Evolutionary conservation across 2,329 filamentous ascomycete species (phyloP), one percentile per base, ranked within the genome.

Genomic region (Sporothrix phasma): DNA sequence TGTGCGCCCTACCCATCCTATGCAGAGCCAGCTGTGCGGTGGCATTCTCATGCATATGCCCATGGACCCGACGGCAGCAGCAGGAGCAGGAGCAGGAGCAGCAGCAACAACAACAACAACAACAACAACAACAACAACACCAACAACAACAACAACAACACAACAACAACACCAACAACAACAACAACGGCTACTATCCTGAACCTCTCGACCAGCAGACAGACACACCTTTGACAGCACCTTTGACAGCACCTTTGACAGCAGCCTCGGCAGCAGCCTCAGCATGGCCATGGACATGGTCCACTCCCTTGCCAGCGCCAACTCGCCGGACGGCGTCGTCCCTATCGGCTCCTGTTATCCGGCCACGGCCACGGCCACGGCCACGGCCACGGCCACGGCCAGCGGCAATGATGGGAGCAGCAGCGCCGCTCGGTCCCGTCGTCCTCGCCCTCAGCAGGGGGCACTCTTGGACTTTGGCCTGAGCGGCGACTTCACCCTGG

Each of bases 41-140:
- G 74, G 73, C 19, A 65, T 72, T n/a, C 68, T 71, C 5, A 41
- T 73, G 24, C 66, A 66, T 11, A 68, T 70, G 5, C 71, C 73
- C 13, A 63, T 69, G 0, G 51, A 65, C 39, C 8, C 37, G n/a
- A n/a, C n/a, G n/a, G n/a, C n/a, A n/a, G n/a, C 24, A 8, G n/a
- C 22, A 13, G n/a, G 17, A 43, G 34, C 29, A 7, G 59, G 62
- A 47, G 3, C n/a, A n/a, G n/a, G n/a, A n/a, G n/a, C n/a, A n/a
- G n/a, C n/a, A n/a, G n/a, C n/a, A n/a, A n/a, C n/a, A n/a, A n/a
- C n/a, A n/a, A n/a, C n/a, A n/a, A n/a, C n/a, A n/a, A n/a, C n/a
- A n/a, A n/a, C n/a, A n/a, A n/a, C n/a, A n/a, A n/a, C n/a, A n/a
- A n/a, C n/a, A n/a, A n/a, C 24, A 8, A 22, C 22, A 13, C 17